phyloP scores from a whole-genome alignment of 768 basidiomycete species.

The Rubroboletus pulcherrimus region DNA sequence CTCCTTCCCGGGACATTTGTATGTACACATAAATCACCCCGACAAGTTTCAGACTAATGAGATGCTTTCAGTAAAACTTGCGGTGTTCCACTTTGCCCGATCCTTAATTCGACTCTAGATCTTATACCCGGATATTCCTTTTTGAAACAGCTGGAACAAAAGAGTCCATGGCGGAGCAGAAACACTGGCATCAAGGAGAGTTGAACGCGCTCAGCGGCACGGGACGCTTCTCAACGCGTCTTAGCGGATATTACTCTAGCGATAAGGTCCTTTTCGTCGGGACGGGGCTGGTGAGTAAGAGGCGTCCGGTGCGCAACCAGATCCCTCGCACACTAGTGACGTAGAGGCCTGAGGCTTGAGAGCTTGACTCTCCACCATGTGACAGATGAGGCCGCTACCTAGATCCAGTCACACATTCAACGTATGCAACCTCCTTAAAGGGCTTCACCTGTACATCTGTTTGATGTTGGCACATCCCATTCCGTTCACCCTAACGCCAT shows the following conservation, averaged over 20 bases:
- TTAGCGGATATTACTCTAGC: neutral
- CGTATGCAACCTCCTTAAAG: neutral
- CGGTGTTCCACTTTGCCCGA: too few species aligned
- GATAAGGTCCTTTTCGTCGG: neutral
- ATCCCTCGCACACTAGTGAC: neutral
- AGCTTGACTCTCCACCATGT: neutral
- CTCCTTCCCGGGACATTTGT: neutral
- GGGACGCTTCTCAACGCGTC: neutral
- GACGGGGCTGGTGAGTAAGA: neutral
- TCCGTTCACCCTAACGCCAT: neutral
- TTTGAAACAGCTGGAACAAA: neutral
- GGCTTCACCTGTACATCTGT: neutral
- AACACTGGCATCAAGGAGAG: neutral
- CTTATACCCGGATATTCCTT: neutral
- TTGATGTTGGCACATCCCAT: too few species aligned
- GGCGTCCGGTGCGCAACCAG: neutral
- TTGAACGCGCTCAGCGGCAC: neutral
- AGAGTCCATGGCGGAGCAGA: neutral
- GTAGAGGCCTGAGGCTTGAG: too few species aligned
- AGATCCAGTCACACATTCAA: neutral
- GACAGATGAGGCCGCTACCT: neutral
- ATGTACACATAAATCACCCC: neutral
- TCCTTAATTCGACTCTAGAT: too few species aligned
- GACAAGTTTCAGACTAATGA: neutral
- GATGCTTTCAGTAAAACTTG: too few species aligned